phyloP scores from a whole-genome alignment of 345 rosid species.

The Syzygium jambos region DNA sequence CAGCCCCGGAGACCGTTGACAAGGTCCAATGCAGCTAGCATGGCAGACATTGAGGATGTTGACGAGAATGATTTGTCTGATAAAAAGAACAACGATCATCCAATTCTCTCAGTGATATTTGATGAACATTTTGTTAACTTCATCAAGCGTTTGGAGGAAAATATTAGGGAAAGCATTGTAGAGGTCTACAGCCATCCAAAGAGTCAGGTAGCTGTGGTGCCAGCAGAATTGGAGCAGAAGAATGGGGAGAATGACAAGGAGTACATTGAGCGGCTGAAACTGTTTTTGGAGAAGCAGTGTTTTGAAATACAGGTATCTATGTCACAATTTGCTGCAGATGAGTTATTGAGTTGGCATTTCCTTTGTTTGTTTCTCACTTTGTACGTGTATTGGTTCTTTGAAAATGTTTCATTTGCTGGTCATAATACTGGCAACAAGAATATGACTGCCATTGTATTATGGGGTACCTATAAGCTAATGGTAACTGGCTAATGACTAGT shows the following conservation, averaged over 20 bases:
- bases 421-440: not conserved
- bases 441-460: not conserved
- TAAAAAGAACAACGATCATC: slow-evolving; percentile 58
- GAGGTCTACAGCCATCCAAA: slow-evolving; percentile 79
- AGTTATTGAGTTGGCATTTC: not conserved
- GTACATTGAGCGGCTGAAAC: slow-evolving; percentile 61
- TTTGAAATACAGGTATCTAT: slow-evolving; percentile 70
- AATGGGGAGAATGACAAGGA: slow-evolving; percentile 66
- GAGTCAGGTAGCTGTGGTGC: slow-evolving; percentile 74
- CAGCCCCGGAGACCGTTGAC: slow-evolving; percentile 50
- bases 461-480: not conserved
- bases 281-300: slow-evolving; percentile 82
- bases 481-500: not conserved
- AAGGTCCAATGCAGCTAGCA: slow-evolving; percentile 77
- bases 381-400: not conserved
- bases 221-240: slow-evolving; percentile 78
- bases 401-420: not conserved
- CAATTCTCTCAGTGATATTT: slow-evolving; percentile 52
- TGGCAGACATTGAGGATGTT: slow-evolving; percentile 72
- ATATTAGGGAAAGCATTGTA: slow-evolving; percentile 57
- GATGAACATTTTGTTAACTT: slow-evolving; percentile 50
- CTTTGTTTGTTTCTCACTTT: not conserved
- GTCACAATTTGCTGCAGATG: not conserved
- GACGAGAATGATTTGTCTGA: slow-evolving; percentile 36
- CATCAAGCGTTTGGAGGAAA: slow-evolving; percentile 52